Conservation (phyloP, 768 basidiomycete genomes). For the Tricholoma flavovirens region DNA sequence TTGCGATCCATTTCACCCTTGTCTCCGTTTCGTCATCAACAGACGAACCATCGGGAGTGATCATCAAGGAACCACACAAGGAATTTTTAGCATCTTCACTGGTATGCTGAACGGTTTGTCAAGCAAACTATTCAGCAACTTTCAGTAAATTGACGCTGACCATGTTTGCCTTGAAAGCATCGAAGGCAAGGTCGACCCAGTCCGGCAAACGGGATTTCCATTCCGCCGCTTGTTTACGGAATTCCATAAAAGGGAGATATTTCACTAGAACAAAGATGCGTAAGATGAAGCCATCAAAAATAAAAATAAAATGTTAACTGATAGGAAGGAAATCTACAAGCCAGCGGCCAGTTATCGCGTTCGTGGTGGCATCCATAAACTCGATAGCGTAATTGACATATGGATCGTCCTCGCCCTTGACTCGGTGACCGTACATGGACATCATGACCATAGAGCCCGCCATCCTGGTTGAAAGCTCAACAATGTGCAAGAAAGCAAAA, state of each 20-base stretch:
- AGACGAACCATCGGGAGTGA: constrained; percentile 9
- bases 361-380: constrained; percentile 15
- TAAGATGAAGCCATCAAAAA: background rate
- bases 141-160: background rate
- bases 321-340: constrained; percentile 12
- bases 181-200: constrained; percentile 14
- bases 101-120: constrained; percentile 9
- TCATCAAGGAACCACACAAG: constrained; percentile 14
- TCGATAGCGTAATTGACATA: constrained; percentile 14
- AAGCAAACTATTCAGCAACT: background rate
- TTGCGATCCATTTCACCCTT: constrained; percentile 16
- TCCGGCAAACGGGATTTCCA: constrained; percentile 13
- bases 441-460: constrained; percentile 16
- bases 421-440: constrained; percentile 18
- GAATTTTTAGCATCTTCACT: constrained; percentile 16
- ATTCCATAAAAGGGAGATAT: constrained; percentile 9
- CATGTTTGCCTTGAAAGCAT: constrained; percentile 12
- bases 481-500: background rate
- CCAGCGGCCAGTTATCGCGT: constrained; percentile 15
- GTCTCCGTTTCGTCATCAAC: constrained; percentile 13
- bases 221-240: constrained; percentile 11
- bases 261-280: constrained; percentile 1
- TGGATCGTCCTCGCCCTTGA: constrained; percentile 11
- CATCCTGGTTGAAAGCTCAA: constrained; percentile 6
- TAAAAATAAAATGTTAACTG: background rate